Base-by-base conservation (phyloP, 768 basidiomycete genomes). In the Xanthoconium purpureum region DNA sequence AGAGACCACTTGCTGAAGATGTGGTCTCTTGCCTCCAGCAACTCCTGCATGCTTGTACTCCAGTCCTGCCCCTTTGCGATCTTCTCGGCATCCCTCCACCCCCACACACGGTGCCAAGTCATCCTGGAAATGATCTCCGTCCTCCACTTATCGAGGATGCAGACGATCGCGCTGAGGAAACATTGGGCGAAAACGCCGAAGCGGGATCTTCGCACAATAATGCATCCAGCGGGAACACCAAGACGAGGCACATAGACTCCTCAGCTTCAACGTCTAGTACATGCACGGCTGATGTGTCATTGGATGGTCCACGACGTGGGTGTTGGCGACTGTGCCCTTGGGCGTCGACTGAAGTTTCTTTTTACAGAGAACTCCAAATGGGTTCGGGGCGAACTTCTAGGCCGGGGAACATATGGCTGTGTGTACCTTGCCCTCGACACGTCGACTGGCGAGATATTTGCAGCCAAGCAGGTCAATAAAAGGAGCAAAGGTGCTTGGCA, bases 391-490 rank as follows among this genome's bases (percentile, higher is more conserved):
- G 90, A 94, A 71, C 77, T 96, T 24, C 94, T 98, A 55, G 95
- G 95, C 28, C 89, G 89, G 66, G 95, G 95, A 30, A 94, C 92
- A 15, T 98, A 94, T 67, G 96, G 96, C 11, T 83, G 87, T 38
- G 95, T 98, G 18, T 98, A 96, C 67, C 82, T 98, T 54, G 95
- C 90, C 18, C 78, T 97, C 60, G 94, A 97, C 66, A 88, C 88
- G 30, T 93, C 91, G 2, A 95, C 91, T 1, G 94, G 93, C 52
- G 93, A 96, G 73, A 94, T 96, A 89, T 91, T 98, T 67, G 95
- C 96, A 11, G 95, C 98, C 60, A 98, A 98, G 74, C 95, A 98
- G 74, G 95, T 97, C 47, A 93, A 96, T 70, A 81, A 93, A 51
- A 94, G 95, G 73, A 88, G 87, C 70, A 88, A 87, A 60, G 91